Base-by-base conservation (phyloP, 2,329 filamentous ascomycete species). In the Penicillium oxalicum region DNA sequence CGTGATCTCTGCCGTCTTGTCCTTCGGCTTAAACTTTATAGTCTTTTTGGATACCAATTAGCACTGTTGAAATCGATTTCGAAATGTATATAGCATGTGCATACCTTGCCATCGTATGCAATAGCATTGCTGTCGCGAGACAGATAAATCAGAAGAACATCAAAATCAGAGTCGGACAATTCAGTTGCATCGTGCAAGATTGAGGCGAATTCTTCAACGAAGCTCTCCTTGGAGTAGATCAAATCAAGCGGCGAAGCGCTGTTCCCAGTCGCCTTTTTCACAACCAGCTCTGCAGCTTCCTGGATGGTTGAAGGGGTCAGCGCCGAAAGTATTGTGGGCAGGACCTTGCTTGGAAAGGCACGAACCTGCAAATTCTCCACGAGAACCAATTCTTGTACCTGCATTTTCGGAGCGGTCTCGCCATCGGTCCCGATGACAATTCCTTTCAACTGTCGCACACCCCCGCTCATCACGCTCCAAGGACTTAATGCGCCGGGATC, bases 381-480 rank as follows among this genome's bases (percentile, higher is more conserved):
- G 40, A 78, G 53, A 13, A 77, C 75, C 48, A 77, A 65, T 45
- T 70, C 67, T 47, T 70, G 73, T 9, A 58, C 61, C 44, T 66
- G 69, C 40, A 77, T 50, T 40, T 54, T 63, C 2, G 65, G 58
- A 2, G 63, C 58, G 9, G 59, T 62, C 11, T 65, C 65, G 9
- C 43, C 35, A 28, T 68, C 65, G 4, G 57, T 55, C 6, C 78
- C 77, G 2, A 77, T 65, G 4, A 90, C 70, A 32, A 70, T 52
- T 1, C 69, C 69, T 1, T 86, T 87, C 12, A 89, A 67, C 61
- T 87, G 83, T 46, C 79, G 79, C 52, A 91, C 67, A 0, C 86
- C 83, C 90, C 91, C 96, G 8, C 78, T 79, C 56, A 93, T 68
- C 4, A 91, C 77, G 47, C 78, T 77, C 81, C 84, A 86, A 2